Evolutionary conservation across 306 rosid genomes (phyloP).

Genomic region (Biancaea sappan): DNA sequence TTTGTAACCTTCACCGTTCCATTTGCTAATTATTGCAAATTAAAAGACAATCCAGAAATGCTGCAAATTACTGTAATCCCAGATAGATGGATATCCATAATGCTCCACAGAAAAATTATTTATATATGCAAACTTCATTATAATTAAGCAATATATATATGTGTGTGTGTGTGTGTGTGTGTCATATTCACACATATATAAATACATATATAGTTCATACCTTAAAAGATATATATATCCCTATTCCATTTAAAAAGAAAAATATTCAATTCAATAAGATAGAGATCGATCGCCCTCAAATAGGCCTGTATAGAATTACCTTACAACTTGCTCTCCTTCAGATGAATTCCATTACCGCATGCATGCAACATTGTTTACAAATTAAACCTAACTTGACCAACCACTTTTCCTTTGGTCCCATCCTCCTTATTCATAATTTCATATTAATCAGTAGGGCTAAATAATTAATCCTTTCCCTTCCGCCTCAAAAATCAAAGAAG

Average conservation of each 20-base stretch:
- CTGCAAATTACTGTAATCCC: not conserved
- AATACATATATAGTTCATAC: no score
- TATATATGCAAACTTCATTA: no score
- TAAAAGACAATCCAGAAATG: not conserved
- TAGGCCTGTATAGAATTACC: not conserved
- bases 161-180: no score
- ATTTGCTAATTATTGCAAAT: not conserved
- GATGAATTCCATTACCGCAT: not conserved
- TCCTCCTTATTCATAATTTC: not conserved
- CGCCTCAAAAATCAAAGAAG: constrained; percentile 55
- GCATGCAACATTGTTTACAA: not conserved
- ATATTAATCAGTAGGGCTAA: not conserved
- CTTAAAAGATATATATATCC: not conserved
- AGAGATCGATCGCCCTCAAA: not conserved
- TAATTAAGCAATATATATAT: not conserved
- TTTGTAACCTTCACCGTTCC: no score
- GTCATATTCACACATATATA: no score
- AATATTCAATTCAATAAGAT: not conserved
- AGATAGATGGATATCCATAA: not conserved
- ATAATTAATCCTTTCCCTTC: not conserved
- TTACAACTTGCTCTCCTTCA: not conserved
- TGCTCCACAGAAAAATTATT: not conserved
- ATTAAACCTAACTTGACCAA: not conserved
- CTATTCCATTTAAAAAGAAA: not conserved
- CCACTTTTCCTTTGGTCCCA: not conserved